Evolutionary conservation across 192 early-diverging fungal species (phyloP).

Genomic region (Linnemannia hyalina): DNA sequence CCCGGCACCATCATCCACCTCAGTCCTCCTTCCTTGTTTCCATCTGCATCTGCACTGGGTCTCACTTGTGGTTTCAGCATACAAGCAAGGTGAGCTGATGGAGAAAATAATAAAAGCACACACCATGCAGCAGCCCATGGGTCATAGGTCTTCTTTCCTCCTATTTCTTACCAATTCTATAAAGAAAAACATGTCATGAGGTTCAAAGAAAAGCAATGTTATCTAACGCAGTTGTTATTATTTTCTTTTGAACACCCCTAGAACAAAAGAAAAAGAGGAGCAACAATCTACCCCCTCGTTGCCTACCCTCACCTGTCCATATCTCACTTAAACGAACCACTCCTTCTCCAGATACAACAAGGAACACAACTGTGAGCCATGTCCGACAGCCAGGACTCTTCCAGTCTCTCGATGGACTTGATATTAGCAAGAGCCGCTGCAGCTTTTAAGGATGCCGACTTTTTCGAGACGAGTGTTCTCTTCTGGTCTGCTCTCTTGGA

Average conservation of each 20-base stretch:
- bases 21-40: background rate
- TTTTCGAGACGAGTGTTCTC: constrained; percentile 43
- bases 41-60: background rate
- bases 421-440: constrained; percentile 45
- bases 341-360: background rate
- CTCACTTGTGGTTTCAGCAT: background rate
- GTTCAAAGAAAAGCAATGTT: background rate
- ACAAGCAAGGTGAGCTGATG: constrained; percentile 6
- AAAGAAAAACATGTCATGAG: background rate
- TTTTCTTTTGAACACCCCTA: background rate
- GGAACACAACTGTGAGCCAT: background rate
- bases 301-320: background rate
- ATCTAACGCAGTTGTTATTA: background rate
- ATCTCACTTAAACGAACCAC: background rate
- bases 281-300: constrained; percentile 1
- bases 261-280: background rate
- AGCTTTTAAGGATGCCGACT: constrained; percentile 53
- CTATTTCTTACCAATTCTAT: background rate
- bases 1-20: background rate
- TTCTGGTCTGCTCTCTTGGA: constrained; percentile 49
- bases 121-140: background rate
- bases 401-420: constrained; percentile 24
- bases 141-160: background rate
- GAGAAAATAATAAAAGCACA: background rate
- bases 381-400: background rate